Base-by-base conservation (phyloP, 1,284 basidiomycete species). In the Rhodotorula sp. region DNA sequence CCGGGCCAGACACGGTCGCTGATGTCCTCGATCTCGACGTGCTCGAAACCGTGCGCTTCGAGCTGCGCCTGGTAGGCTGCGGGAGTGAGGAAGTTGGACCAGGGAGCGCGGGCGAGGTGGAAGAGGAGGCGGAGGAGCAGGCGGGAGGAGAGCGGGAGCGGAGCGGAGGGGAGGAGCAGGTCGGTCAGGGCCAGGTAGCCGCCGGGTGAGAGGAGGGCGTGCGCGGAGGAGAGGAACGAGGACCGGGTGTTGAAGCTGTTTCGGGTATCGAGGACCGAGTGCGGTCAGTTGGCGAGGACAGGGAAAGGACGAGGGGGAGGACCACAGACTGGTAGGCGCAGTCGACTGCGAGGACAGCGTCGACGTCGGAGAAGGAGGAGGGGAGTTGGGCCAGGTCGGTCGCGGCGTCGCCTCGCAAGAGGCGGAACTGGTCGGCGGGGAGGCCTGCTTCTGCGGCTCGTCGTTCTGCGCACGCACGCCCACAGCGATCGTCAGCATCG, bases 91-190 rank as follows among this genome's bases (percentile, higher is more conserved):
- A 71, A 61, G 62, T 68, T 71, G 4, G 20, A 15, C 31, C 44
- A 62, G 24, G 69, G 69, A 9, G 62, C 22, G 24, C 48, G 10
- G 53, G 69, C 65, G 63, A 56, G 26, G 63, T 46, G 16, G 60
- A 67, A 65, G 63, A 71, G 53, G 48, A 57, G 18, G 20, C 66
- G 63, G 26, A 71, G 66, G 52, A 64, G 56, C 59, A 71, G n/a
- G 13, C 2, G 40, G 30, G 65, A 51, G 37, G 51, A 18, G 8
- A 60, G 9, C 9, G 51, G 34, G 6, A 65, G 56, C 0, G 40
- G 31, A 1, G 28, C 20, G 22, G 56, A 18, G 4, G 65, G 59
- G 8, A 71, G 56, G 28, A 71, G 47, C 13, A 71, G 63, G 37
- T 68, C 65, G 11, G 69, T 59, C 18, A 71, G 52, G 8, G 60